These are phyloP conservation scores for Arachis stenosperma DNA, from an alignment of 306 rosid genomes.

Conservation along the genomic window DNA sequence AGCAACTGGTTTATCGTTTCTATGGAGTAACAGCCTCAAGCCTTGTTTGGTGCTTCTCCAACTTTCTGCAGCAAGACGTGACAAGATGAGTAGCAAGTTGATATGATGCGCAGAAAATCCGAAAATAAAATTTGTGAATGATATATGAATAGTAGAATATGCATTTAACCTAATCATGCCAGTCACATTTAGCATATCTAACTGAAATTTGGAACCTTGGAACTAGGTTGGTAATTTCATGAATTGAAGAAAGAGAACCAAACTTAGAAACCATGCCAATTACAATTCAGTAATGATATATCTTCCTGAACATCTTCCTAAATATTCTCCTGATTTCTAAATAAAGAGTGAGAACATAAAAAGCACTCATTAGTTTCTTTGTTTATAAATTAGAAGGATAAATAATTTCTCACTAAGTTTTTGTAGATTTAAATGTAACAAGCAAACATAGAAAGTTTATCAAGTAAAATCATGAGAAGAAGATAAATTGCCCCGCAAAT, in stretches of 20 bases:
- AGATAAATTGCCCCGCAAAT: background rate
- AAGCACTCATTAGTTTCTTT: too few species aligned
- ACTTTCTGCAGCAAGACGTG: slow-evolving; percentile 54
- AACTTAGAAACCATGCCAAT: background rate
- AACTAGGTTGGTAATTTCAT: slow-evolving; percentile 1
- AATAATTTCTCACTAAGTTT: background rate
- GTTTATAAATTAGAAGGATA: too few species aligned
- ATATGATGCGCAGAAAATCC: slow-evolving; percentile 1
- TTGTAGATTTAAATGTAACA: background rate
- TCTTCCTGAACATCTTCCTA: too few species aligned
- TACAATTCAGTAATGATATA: background rate
- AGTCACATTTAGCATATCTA: slow-evolving; percentile 1
- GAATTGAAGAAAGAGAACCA: background rate
- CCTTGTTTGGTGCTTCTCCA: slow-evolving; percentile 48
- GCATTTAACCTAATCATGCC: background rate
- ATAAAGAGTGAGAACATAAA: too few species aligned
- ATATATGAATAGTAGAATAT: background rate
- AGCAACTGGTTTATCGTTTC: background rate
- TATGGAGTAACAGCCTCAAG: slow-evolving; percentile 16
- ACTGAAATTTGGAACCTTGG: too few species aligned
- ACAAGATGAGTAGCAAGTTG: background rate
- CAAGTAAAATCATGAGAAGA: background rate
- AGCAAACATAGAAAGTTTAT: background rate
- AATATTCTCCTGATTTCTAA: too few species aligned
- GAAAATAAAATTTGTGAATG: slow-evolving; percentile 7